Base-by-base conservation (phyloP, 2,329 filamentous ascomycete genomes). In the Fusarium sp. region DNA sequence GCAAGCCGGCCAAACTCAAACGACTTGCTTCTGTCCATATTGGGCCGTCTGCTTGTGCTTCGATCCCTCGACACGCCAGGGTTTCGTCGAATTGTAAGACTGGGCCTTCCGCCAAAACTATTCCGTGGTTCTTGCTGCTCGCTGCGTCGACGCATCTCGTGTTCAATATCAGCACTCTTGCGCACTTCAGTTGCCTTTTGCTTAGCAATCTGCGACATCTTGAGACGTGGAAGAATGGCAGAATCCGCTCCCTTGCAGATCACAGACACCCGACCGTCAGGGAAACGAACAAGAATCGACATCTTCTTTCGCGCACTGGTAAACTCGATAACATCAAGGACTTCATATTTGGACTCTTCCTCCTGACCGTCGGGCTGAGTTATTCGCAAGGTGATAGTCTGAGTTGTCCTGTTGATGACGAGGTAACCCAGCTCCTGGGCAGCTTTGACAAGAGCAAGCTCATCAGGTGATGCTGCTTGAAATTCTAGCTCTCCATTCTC, bases 181-280 rank as follows among this genome's bases (percentile, higher is more conserved):
- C 93, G 89, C 6, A 89, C 83, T 65, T 90, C 87, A 3, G 80
- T 81, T 3, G 91, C 91, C 75, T 96, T 97, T 77, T 94, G 89
- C 64, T 89, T 87, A 0, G 95, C 95, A 31, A 98, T 80, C 5
- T 83, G 80, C 3, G 93, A 89, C 71, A 93, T 84, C 75, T 89
- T 92, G 13, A 98, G 84, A 7, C 93, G 87, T 39, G 93, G 90
- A 74, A 96, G 88, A 59, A 98, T 88, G 9, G 90, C 88, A 0
- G 92, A 95, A 78, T 98, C 94, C 6, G 94, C 94, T 9, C 94
- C 94, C 79, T 98, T 98, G 81, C 92, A 96, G 69, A 97, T 90
- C 4, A 98, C 83, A 74, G 91, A 94, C 51, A 97, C 90, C 16
- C 91, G 89, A 3, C 90, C 89, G 74, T 97, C 92, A 0, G 94